These are phyloP conservation scores for Flaveria floridana DNA, from an alignment of 140 eudicot species.

Conservation along the genomic window DNA sequence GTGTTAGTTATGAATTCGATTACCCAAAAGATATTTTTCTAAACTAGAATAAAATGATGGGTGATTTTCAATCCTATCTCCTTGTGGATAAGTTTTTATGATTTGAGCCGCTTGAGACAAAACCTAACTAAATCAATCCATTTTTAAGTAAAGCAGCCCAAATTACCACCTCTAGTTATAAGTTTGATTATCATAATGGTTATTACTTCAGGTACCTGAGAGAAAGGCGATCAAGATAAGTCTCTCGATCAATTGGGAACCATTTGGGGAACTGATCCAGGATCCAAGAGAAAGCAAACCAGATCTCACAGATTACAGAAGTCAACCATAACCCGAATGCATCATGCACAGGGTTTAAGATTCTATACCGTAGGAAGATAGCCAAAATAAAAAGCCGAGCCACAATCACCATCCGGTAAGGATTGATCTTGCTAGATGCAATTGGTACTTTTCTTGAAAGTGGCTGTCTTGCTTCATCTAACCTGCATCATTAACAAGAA, in stretches of 20 bases:
- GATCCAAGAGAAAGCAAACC: conserved; percentile 99
- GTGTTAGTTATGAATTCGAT: too few relatives aligned
- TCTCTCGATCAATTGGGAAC: conserved; percentile 95
- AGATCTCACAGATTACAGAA: conserved; percentile 88
- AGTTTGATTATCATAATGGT: not conserved
- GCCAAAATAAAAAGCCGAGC: conserved; percentile 76
- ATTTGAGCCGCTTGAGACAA: too few relatives aligned
- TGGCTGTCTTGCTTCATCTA: conserved; percentile 96
- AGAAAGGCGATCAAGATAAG: conserved; percentile 95
- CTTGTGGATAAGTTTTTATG: too few relatives aligned
- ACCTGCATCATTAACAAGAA: conserved; percentile 47
- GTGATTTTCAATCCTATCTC: too few relatives aligned
- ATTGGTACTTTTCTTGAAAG: conserved; percentile 95
- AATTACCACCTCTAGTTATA: too few relatives aligned
- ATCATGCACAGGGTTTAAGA: conserved; percentile 91
- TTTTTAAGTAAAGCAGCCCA: too few relatives aligned
- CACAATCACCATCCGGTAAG: conserved; percentile 93
- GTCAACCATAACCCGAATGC: conserved; percentile 97
- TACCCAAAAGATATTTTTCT: too few relatives aligned
- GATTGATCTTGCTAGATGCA: conserved; percentile 92
- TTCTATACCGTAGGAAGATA: conserved; percentile 77
- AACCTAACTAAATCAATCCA: too few relatives aligned
- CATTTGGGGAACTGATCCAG: conserved; percentile 99
- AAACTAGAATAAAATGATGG: too few relatives aligned
- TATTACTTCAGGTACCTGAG: conserved; percentile 52